Evolutionary conservation across 2,329 filamentous ascomycete species (phyloP).

Genomic region (Talaromyces marneffei): DNA sequence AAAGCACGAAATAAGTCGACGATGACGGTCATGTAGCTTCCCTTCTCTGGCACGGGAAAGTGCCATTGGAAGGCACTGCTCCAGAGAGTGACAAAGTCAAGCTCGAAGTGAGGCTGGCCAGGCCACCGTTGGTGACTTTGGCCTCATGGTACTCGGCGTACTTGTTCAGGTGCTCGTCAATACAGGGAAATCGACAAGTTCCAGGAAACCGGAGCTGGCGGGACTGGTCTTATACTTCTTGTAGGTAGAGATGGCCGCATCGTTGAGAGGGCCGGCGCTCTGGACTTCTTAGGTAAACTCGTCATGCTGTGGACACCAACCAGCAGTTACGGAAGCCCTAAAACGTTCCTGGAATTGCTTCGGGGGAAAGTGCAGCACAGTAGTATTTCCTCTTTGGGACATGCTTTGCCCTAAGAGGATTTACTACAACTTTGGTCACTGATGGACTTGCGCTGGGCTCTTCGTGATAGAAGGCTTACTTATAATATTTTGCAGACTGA

Average conservation of each 20-base stretch:
- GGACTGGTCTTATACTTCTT: slow-evolving; percentile 26
- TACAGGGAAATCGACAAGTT: slow-evolving; percentile 52
- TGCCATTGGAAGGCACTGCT: slow-evolving; percentile 46
- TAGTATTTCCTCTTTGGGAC: not conserved
- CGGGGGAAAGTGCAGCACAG: not conserved
- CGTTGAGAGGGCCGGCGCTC: slow-evolving; percentile 29
- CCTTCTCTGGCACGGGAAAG: slow-evolving; percentile 29
- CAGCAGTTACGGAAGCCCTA: not conserved
- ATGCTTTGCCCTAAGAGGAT: not conserved
- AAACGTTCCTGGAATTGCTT: not conserved
- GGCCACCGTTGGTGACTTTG: slow-evolving; percentile 34
- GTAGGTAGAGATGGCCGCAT: slow-evolving; percentile 31
- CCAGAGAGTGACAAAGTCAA: slow-evolving; percentile 59
- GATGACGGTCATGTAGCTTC: slow-evolving; percentile 28
- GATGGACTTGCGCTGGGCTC: not conserved
- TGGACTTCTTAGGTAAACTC: not conserved
- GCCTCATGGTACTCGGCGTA: slow-evolving; percentile 42
- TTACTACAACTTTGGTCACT: not conserved
- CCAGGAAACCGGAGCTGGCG: slow-evolving; percentile 33
- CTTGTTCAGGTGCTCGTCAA: slow-evolving; percentile 46
- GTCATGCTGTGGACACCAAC: not conserved
- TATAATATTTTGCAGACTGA: not conserved
- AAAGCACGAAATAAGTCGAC: slow-evolving; percentile 36
- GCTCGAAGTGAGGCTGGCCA: slow-evolving; percentile 56
- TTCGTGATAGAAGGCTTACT: not conserved